These are phyloP conservation scores for Ammopiptanthus mongolicus DNA, from an alignment of 306 rosid genomes.

Conservation along the genomic window DNA sequence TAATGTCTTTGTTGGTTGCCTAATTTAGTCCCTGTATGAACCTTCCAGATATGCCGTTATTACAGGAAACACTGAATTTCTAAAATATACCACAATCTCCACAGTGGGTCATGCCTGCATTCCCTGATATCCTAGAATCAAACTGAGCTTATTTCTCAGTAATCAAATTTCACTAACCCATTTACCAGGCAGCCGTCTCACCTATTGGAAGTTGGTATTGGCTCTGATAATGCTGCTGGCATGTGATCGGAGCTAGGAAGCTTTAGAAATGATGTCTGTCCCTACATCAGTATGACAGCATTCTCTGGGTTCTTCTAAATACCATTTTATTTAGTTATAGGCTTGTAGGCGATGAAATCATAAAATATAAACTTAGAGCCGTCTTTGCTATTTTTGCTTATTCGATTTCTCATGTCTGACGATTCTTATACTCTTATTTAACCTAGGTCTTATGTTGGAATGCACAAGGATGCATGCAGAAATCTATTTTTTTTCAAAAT, in stretches of 20 bases:
- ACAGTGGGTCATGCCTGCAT: not conserved
- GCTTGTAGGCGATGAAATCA: constrained; percentile 2
- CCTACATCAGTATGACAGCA: not conserved
- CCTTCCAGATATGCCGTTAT: not conserved
- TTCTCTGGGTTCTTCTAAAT: not conserved
- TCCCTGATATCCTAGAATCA: not conserved
- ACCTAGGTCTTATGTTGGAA: not conserved
- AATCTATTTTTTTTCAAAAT: not conserved
- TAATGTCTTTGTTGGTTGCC: not conserved
- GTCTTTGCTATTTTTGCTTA: not conserved
- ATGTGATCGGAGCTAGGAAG: not conserved
- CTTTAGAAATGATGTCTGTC: not conserved
- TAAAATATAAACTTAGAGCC: not conserved
- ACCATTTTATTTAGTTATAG: not conserved
- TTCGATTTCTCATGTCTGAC: not conserved
- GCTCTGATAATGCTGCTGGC: not conserved
- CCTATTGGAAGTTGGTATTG: not conserved
- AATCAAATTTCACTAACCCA: not conserved
- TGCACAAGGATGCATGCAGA: not conserved
- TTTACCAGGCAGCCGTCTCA: not conserved
- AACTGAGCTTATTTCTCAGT: not conserved
- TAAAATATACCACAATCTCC: not conserved
- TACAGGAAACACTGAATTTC: not conserved
- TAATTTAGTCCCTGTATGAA: not conserved
- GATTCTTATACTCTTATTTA: not conserved